Evolutionary conservation across 106 monocot species (phyloP), one percentile per base, ranked within the genome.

Genomic region (Platanthera guangdongensis): DNA sequence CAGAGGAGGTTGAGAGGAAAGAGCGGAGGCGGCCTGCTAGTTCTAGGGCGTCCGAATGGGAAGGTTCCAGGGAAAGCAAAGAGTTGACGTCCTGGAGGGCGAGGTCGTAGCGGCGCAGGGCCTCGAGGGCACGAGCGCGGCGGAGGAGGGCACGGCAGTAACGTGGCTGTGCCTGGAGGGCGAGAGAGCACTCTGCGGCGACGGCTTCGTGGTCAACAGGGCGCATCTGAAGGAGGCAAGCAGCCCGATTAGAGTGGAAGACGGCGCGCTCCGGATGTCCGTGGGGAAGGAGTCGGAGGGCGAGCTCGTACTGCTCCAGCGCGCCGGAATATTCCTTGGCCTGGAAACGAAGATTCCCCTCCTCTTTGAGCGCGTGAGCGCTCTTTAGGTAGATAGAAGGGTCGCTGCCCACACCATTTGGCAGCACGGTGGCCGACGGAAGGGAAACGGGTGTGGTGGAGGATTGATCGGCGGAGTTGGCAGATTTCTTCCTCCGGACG

Each of bases 221-320:
- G 7, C 89, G 87, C 76, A 92, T 79, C 79, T 86, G 92, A 74
- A 99, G 80, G 74, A 99, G 83, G 84, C 97, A 99, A 25, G 97
- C 97, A 55, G 97, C 97, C 47, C 97, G 91, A 70, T 99, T 94
- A 80, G 88, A 88, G 86, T 99, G 90, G 88, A 99, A 92, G 21
- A 94, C 87, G 68, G 97, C 97, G 71, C 94, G 91, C 47, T 97
- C 97, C 11, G 91, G 86, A 77, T 99, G 97, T 76, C 49, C 79
- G 51, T 52, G 81, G 4, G 97, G 97, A 50, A 81, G 81, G n/a
- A 99, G 88, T 48, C 74, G 82, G 7, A 99, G 87, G n/a, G 85
- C 97, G 8, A 78, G 80, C 9, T 89, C 88, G 88, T 94, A 97
- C 75, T 82, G 89, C 32, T 80, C 82, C 48, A 99, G 79, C 53